Percentiles rank a stretch among this genome's conserved stretches.
phyloP scores from a whole-genome alignment of 2,329 filamentous ascomycete genomes.

The Fulvia fulva region DNA sequence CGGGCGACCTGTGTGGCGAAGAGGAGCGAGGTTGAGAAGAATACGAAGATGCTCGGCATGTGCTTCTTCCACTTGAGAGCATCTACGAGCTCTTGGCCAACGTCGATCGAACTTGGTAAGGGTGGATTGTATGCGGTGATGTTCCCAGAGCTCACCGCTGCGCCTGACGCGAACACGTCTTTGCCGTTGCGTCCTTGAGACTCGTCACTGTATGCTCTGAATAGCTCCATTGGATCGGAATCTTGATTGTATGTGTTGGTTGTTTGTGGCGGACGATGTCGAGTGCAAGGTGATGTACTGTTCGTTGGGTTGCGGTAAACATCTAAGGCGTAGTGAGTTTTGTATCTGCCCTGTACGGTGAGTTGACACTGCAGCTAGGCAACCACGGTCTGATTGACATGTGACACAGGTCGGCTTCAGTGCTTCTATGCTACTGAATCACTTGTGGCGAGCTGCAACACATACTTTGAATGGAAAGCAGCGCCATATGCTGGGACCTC shows the following conservation, averaged over 20 bases:
- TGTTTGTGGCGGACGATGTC: neutral
- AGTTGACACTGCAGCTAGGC: no score
- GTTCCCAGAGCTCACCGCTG: neutral
- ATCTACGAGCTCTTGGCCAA: constrained; percentile 1
- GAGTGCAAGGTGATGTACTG: neutral
- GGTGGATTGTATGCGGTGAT: neutral
- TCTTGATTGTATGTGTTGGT: neutral
- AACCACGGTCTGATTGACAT: neutral
- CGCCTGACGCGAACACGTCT: constrained; percentile 5
- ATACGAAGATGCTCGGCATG: constrained; percentile 3
- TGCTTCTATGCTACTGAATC: neutral
- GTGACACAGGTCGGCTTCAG: neutral
- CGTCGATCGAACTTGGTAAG: neutral
- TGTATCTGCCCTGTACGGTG: no score
- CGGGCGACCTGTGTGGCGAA: constrained; percentile 10
- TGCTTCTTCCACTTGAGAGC: constrained; percentile 7
- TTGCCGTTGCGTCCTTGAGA: constrained; percentile 10
- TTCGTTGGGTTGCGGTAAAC: neutral
- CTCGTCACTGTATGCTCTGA: constrained; percentile 6
- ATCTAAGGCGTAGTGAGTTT: neutral
- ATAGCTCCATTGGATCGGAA: constrained; percentile 7
- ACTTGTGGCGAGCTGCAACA: neutral
- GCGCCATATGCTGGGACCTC: neutral
- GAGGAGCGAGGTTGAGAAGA: constrained; percentile 13
- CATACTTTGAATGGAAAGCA: neutral